Evolutionary conservation across 768 basidiomycete species (phyloP).

Genomic region (Lentinula boryana): DNA sequence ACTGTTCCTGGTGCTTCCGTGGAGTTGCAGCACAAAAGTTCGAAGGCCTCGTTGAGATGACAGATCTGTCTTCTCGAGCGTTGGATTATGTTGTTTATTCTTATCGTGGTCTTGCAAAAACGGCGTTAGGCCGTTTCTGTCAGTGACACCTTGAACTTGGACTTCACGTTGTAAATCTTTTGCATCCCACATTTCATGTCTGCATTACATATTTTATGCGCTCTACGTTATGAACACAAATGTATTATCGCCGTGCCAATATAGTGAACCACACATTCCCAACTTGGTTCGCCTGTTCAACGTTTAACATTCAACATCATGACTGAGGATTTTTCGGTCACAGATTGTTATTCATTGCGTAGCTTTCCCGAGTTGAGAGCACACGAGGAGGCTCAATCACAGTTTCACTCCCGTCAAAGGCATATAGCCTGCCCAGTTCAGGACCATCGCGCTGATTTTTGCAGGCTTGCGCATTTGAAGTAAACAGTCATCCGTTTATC

Average conservation of each 20-base stretch:
- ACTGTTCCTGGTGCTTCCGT: not conserved
- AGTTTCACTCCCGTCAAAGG: not conserved
- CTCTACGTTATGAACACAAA: not conserved
- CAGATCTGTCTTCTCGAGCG: not conserved
- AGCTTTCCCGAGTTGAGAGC: no score
- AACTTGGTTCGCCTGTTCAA: no score
- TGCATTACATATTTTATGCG: not conserved
- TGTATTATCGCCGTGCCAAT: not conserved
- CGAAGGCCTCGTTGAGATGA: conserved; percentile 6
- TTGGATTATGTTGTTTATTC: not conserved
- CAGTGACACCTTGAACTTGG: not conserved
- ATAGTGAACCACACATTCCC: no score
- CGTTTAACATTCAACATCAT: no score
- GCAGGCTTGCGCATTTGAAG: not conserved
- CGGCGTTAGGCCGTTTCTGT: conserved; percentile 1
- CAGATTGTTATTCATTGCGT: not conserved
- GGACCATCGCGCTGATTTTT: not conserved
- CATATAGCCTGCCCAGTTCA: not conserved
- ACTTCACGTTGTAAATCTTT: not conserved
- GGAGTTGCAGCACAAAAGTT: not conserved
- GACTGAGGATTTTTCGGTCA: no score
- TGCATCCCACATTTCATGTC: not conserved
- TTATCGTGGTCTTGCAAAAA: not conserved
- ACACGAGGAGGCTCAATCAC: not conserved
- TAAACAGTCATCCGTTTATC: not conserved